Evolutionary conservation across 176 grass and related monocot genomes (phyloP), one percentile per base, ranked within the genome.

Genomic region (Echinochloa phyllopogon): DNA sequence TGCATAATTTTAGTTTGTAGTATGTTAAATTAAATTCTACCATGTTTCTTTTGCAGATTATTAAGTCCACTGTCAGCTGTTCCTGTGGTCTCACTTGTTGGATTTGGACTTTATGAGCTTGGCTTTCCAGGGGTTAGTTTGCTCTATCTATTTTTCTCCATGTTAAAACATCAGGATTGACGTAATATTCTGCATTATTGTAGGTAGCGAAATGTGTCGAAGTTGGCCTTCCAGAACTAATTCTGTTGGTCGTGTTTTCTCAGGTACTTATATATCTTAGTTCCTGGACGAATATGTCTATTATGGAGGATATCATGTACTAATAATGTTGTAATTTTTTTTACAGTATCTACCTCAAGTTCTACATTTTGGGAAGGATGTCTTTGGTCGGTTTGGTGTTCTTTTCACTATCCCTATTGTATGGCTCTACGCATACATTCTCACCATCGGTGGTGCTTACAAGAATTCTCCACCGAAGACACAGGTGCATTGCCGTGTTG

Each of bases 121-220:
- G 97, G 97, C 29, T 99, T 99, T 87, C 94, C 97, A 49, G 97
- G 86, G 87, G 96, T 99, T 85, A 94, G 85, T 71, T 40, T 76
- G 17, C 56, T 79, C 47, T 29, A 42, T 73, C 11, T 14, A 43
- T 69, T 49, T 68, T 23, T 49, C 12, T 50, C 4, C 17, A 38
- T 84, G 79, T 68, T 60, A 80, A 10, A 53, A 44, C 69, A 27
- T 62, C 3, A 14, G 24, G 29, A 68, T 7, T 63, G 67, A 62
- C 70, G 1, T 23, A 76, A 57, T 21, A 4, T 57, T 18, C 39
- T 24, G 55, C 4, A 43, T 84, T 21, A 79, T 78, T 85, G 38
- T 68, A 99, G 97, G 97, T 96, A 65, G 91, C 94, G 0, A 99
- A 99, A 80, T 99, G 97, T 23, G 84, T 99, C n/a, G 97, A 99